Conservation (phyloP, 1,284 basidiomycete species). For the Cryptococcus neoformans region DNA sequence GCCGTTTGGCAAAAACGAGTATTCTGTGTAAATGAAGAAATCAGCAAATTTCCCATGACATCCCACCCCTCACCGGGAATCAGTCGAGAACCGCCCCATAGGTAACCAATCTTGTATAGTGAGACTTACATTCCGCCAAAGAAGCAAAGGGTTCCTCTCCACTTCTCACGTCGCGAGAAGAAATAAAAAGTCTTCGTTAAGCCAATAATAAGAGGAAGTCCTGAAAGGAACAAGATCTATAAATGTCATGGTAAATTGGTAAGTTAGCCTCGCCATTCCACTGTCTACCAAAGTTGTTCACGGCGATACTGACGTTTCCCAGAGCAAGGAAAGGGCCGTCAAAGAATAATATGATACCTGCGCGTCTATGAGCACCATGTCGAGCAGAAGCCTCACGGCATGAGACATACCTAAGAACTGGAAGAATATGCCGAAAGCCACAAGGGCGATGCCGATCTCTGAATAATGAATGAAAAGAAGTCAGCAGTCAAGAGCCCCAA, state of each 20-base stretch:
- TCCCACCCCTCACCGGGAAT: too few species aligned
- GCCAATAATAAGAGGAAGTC: constrained; percentile 90
- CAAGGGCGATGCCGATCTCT: constrained; percentile 96
- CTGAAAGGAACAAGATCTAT: constrained; percentile 87
- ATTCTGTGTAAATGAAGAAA: constrained; percentile 18
- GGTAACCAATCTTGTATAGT: neutral
- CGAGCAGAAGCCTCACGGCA: neutral
- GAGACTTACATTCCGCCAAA: constrained; percentile 68
- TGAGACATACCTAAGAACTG: constrained; percentile 71
- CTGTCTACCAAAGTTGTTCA: neutral
- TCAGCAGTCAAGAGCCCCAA: neutral
- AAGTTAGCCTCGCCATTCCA: neutral
- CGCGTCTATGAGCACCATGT: neutral
- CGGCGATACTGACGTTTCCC: constrained; percentile 72
- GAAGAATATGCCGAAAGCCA: constrained; percentile 95
- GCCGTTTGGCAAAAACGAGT: constrained; percentile 75
- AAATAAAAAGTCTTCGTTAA: constrained; percentile 97
- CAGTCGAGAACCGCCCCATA: too few species aligned
- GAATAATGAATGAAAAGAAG: neutral
- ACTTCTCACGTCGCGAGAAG: constrained; percentile 93
- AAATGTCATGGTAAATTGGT: neutral
- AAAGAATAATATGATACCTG: constrained; percentile 87
- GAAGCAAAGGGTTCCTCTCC: constrained; percentile 91
- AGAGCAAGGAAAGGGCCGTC: constrained; percentile 95
- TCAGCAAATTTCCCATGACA: neutral